Percentiles rank a stretch among this genome's conserved stretches.
phyloP scores from a whole-genome alignment of 768 basidiomycete genomes.

The Suillus ampliporus region DNA sequence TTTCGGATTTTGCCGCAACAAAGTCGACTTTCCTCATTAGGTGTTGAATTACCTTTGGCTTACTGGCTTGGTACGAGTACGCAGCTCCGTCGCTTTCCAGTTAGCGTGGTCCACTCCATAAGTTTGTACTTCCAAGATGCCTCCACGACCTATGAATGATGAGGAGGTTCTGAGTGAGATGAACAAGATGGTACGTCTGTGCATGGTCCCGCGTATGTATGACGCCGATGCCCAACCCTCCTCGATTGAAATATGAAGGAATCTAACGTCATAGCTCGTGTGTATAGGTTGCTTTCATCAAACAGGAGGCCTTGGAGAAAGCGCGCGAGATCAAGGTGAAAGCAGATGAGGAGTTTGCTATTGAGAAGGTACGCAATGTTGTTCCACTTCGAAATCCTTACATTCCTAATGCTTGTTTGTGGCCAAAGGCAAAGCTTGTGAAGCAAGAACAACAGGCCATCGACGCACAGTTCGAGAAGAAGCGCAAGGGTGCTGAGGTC shows the following conservation, averaged over 20 bases:
- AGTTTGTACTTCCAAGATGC: slow-evolving; percentile 48
- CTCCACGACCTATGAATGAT: slow-evolving; percentile 85
- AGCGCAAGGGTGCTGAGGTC: slow-evolving; percentile 90
- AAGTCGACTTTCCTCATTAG: slow-evolving; percentile 6
- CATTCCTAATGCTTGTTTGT: neutral
- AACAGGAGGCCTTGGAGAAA: slow-evolving; percentile 97
- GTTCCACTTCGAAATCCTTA: neutral
- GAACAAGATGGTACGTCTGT: slow-evolving; percentile 91
- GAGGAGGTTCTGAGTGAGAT: slow-evolving; percentile 96
- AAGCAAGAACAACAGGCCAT: slow-evolving; percentile 96
- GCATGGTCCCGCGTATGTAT: slow-evolving; percentile 10
- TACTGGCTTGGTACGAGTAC: neutral
- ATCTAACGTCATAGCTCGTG: slow-evolving; percentile 11
- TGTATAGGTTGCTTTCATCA: slow-evolving; percentile 92
- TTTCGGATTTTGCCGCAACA: slow-evolving; percentile 9
- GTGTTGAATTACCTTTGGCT: neutral
- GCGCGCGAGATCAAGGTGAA: slow-evolving; percentile 96
- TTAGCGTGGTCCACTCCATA: neutral
- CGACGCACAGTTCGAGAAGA: slow-evolving; percentile 95
- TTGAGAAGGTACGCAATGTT: slow-evolving; percentile 77
- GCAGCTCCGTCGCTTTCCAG: slow-evolving; percentile 4
- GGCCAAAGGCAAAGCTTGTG: slow-evolving; percentile 87
- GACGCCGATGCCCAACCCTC: slow-evolving; percentile 11
- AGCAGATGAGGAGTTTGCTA: slow-evolving; percentile 98
- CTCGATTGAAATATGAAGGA: slow-evolving; percentile 11